Evolutionary conservation across 83 land plant species (phyloP).

Genomic region (Picea abies): DNA sequence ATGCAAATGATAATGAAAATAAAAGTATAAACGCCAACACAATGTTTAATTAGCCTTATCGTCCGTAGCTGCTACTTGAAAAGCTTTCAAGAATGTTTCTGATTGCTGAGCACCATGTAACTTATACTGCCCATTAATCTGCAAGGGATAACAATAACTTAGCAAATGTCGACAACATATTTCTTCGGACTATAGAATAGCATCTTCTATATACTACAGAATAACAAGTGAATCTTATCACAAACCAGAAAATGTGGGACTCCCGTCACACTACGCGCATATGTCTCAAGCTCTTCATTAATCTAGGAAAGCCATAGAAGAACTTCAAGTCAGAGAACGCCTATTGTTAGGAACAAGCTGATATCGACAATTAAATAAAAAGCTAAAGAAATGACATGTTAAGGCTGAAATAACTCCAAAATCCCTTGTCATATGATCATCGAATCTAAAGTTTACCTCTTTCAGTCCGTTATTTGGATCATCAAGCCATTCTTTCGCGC

Average conservation of each 20-base stretch:
- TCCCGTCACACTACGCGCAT: conserved; percentile 59
- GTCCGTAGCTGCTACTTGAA: conserved; percentile 37
- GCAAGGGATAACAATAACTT: conserved; percentile 1
- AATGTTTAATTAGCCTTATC: background rate
- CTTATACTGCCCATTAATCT: conserved; percentile 71
- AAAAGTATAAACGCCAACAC: no score
- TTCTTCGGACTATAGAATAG: background rate
- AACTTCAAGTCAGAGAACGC: background rate
- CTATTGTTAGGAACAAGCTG: background rate
- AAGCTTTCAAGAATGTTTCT: conserved; percentile 63
- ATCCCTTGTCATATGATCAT: background rate
- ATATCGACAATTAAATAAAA: background rate
- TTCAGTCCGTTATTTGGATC: conserved; percentile 62
- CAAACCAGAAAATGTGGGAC: conserved; percentile 78
- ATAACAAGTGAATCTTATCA: background rate
- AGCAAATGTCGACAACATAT: background rate
- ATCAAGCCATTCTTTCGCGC: conserved; percentile 69
- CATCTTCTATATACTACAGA: conserved; percentile 1
- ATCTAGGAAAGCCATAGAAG: conserved; percentile 37
- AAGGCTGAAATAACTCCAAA: background rate
- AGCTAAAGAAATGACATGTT: background rate
- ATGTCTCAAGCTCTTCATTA: conserved; percentile 58
- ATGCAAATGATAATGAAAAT: no score
- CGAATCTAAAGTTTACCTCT: conserved; percentile 43
- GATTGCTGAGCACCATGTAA: conserved; percentile 87